These are phyloP conservation scores for Cenchrus americanus DNA, from an alignment of 176 grass and related monocot genomes.

Conservation along the genomic window DNA sequence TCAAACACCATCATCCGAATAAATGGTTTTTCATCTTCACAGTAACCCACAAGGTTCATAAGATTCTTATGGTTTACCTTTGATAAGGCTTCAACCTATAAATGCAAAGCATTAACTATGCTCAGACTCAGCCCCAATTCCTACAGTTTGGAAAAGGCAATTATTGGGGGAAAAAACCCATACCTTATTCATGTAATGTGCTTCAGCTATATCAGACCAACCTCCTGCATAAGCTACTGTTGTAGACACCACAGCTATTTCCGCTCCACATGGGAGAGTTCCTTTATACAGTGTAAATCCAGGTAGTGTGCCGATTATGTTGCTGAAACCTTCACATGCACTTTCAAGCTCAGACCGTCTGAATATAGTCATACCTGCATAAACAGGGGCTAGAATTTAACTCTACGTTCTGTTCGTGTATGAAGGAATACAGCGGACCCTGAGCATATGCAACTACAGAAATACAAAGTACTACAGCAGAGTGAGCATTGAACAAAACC, in stretches of 20 bases:
- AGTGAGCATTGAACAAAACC: constrained; percentile 20
- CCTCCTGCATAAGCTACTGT: constrained; percentile 43
- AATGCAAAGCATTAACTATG: constrained; percentile 17
- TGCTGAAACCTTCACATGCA: constrained; percentile 92
- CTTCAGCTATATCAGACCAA: constrained; percentile 64
- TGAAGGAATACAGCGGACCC: not conserved
- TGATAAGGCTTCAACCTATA: constrained; percentile 64
- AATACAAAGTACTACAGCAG: constrained; percentile 20
- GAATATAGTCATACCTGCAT: constrained; percentile 66
- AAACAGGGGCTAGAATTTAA: constrained; percentile 19
- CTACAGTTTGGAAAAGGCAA: not conserved
- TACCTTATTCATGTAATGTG: constrained; percentile 83
- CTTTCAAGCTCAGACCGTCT: constrained; percentile 69
- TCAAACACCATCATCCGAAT: constrained; percentile 92
- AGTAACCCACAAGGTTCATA: constrained; percentile 85
- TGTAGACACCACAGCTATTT: constrained; percentile 83
- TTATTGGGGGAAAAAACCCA: constrained; percentile 10
- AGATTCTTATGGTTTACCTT: constrained; percentile 89
- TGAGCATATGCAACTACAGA: not conserved
- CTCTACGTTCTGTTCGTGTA: constrained; percentile 6
- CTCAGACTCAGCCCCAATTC: constrained; percentile 3
- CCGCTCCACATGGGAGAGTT: constrained; percentile 77
- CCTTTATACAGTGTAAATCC: constrained; percentile 77
- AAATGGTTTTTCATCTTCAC: constrained; percentile 87
- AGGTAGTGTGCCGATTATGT: constrained; percentile 67